Evolutionary conservation across 2,329 filamentous ascomycete genomes (phyloP), one percentile per base, ranked within the genome.

Genomic region (Colletotrichum noveboracense): DNA sequence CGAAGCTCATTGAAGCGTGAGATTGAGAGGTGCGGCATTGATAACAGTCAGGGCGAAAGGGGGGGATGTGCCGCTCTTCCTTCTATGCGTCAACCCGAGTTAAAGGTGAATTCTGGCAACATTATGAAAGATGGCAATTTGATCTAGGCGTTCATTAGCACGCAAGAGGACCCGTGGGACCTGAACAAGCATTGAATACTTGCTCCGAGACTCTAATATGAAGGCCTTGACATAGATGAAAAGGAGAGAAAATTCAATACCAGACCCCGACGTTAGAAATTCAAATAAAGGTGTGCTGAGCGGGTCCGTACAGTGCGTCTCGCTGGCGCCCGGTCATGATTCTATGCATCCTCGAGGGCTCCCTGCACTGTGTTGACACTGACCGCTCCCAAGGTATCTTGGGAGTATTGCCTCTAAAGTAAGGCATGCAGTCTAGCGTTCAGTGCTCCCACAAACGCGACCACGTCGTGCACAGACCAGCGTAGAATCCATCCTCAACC

Each of bases 161-260:
- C 96, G 96, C 95, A 88, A 94, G 96, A 94, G 91, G 89, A 93
- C 91, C 87, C 89, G 85, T 86, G 89, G 93, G 91, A 93, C 91
- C 95, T 97, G 94, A 95, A 94, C 93, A 96, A 95, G 94, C 91
- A 98, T 91, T 95, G 95, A 96, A 84, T 84, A 86, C 94, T 92
- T 94, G 92, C 93, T 94, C 94, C 96, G 96, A 97, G 97, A 99
- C 97, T 99, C 97, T 98, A 98, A 96, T 94, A 95, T 94, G 92
- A 93, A 94, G 93, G 95, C 93, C 93, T 89, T 91, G 92, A 95
- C 93, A 95, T 95, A 96, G 89, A 90, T 86, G 88, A 86, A 84
- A 86, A 87, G 89, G 87, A 86, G 85, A 84, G 84, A 82, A 82
- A 77, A 82, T 7, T 7, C 5, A 28, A 28, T 6, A 36, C 12